Evolutionary conservation across 148 eudicot species (phyloP), one percentile per base, ranked within the genome.

Genomic region (Salicornia ramosissima): DNA sequence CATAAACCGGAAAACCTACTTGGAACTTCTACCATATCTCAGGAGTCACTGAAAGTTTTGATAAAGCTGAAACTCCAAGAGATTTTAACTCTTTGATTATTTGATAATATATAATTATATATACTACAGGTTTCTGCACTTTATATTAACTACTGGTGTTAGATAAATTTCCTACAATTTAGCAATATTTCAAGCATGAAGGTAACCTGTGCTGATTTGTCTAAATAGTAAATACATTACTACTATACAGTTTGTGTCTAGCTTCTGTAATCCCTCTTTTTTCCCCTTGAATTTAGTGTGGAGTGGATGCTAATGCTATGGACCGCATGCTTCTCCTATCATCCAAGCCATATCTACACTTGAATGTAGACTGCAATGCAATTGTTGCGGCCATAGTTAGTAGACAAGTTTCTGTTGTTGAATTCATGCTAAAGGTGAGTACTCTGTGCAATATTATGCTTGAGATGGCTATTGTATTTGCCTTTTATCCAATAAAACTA

Each of bases 351-450:
- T 79, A 79, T 75, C 78, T 87, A 18, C 82, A 87, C 69, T 59
- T 87, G 66, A 83, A 85, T 75, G 81, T 83, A 36, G 86, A 83
- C 67, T 87, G 91, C 47, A 85, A 85, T 64, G 85, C 91, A 11
- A 83, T 87, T 71, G 82, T 78, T 76, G 88, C 88, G 21, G 88
- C 91, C 34, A 72, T 83, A 69, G 88, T 87, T 65, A 74, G 84
- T 46, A 71, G 88, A 65, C 91, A 87, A 56, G 61, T 64, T 67
- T 73, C 85, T 63, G 77, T 83, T 68, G 91, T 87, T 39, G 76
- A 77, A 70, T 72, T 81, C 40, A 79, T 87, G 64, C 62, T 87
- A 71, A 77, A 76, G 82, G 88, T 87, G 75, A 77, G 36, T 45
- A 33, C 60, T 47, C 54, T 39, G 21, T 47, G 57, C 36, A 58